Evolutionary conservation across 306 rosid genomes (phyloP).

Genomic region (Castanea mollissima): DNA sequence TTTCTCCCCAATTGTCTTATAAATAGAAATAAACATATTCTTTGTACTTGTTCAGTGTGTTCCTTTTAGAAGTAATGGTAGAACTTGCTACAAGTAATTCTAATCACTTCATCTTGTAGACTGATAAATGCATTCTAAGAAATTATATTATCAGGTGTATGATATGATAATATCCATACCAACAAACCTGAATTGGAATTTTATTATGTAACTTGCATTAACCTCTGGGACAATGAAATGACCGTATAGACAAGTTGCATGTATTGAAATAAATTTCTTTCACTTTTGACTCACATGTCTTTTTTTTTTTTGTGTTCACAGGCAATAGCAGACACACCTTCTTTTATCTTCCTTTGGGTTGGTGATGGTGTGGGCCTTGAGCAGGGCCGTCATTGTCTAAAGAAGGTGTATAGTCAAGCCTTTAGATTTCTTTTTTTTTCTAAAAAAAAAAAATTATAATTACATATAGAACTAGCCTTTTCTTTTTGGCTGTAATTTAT

Average conservation of each 20-base stretch:
- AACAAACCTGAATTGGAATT: constrained; percentile 7
- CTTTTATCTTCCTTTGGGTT: constrained; percentile 99
- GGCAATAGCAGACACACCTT: constrained; percentile 99
- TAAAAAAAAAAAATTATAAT: too few species aligned
- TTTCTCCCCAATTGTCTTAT: constrained; percentile 8
- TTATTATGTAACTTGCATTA: background rate
- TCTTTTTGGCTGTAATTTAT: constrained; percentile 16
- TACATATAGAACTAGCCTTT: background rate
- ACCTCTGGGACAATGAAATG: constrained; percentile 7
- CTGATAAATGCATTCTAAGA: background rate
- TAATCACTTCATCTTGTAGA: background rate
- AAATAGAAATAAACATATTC: background rate
- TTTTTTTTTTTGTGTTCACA: constrained; percentile 28
- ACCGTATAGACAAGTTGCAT: constrained; percentile 1
- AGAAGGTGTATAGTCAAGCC: constrained; percentile 61
- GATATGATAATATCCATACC: constrained; percentile 2
- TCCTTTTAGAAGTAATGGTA: constrained; percentile 7
- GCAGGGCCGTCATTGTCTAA: constrained; percentile 99
- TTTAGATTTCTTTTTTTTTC: background rate
- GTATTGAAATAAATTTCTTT: constrained; percentile 11
- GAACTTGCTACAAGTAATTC: background rate
- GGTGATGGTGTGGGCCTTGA: constrained; percentile 98
- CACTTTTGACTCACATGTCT: constrained; percentile 23
- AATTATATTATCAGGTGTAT: constrained; percentile 2
- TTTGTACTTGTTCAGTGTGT: constrained; percentile 11